Conservation (phyloP, 441 rosid species). For the Adansonia rubrostipa region DNA sequence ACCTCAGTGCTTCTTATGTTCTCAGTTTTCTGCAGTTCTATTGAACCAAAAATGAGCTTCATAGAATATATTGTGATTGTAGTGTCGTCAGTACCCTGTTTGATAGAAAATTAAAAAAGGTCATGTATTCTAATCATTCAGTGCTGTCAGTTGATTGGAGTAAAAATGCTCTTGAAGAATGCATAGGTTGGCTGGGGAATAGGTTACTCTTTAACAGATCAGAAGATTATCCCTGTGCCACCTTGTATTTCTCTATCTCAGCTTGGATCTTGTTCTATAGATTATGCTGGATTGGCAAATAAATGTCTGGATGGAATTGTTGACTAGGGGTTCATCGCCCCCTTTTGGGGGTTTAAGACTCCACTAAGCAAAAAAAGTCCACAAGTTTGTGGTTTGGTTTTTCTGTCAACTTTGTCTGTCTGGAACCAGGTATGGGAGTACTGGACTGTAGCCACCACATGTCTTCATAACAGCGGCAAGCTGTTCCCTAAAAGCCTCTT, state of each 20-base stretch:
- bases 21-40: neutral
- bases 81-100: neutral
- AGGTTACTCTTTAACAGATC: neutral
- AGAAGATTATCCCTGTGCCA: slow-evolving; percentile 5
- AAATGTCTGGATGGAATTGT: neutral
- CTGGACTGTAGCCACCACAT: neutral
- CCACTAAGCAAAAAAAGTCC: neutral
- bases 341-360: neutral
- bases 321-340: neutral
- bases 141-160: neutral
- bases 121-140: neutral
- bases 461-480: neutral
- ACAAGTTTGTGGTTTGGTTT: neutral
- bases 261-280: neutral
- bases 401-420: neutral
- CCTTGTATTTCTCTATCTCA: neutral
- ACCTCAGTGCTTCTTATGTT: neutral
- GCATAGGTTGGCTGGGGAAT: neutral
- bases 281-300: neutral
- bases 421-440: neutral
- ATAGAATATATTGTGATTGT: neutral
- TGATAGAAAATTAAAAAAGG: neutral
- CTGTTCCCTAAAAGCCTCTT: neutral
- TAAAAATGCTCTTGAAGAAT: neutral
- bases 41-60: neutral